These are phyloP conservation scores for Malus fusca DNA, from an alignment of 306 rosid genomes.

Conservation along the genomic window DNA sequence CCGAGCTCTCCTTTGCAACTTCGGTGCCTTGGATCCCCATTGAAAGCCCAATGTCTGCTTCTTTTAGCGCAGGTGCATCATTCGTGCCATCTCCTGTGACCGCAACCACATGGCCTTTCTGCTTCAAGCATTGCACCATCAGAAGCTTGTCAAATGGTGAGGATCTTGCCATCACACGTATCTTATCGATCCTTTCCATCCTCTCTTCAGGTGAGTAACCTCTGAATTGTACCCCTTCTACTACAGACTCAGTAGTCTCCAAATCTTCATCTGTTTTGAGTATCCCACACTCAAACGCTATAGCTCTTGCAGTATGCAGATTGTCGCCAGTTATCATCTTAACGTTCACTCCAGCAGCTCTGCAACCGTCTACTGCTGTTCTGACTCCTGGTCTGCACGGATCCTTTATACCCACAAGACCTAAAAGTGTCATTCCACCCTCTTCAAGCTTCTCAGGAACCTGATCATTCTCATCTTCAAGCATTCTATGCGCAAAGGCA, in stretches of 20 bases:
- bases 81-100: constrained; percentile 28
- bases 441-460: constrained; percentile 8
- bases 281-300: constrained; percentile 37
- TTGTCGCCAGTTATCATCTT: constrained; percentile 43
- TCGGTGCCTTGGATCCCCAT: constrained; percentile 40
- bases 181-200: constrained; percentile 20
- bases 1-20: constrained; percentile 29
- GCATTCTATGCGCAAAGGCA: constrained; percentile 2
- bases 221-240: constrained; percentile 34
- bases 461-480: neutral
- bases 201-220: constrained; percentile 28
- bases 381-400: constrained; percentile 26
- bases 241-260: constrained; percentile 1
- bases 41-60: constrained; percentile 32
- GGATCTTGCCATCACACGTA: constrained; percentile 4
- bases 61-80: constrained; percentile 28
- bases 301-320: constrained; percentile 28
- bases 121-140: constrained; percentile 31
- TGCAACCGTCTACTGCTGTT: constrained; percentile 27
- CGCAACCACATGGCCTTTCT: constrained; percentile 36
- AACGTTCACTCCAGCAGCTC: constrained; percentile 23
- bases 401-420: constrained; percentile 29
- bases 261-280: constrained; percentile 6
- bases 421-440: constrained; percentile 17
- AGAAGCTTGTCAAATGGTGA: constrained; percentile 23